phyloP scores from a whole-genome alignment of 1,284 basidiomycete species.

The Rhizoctonia solani region DNA sequence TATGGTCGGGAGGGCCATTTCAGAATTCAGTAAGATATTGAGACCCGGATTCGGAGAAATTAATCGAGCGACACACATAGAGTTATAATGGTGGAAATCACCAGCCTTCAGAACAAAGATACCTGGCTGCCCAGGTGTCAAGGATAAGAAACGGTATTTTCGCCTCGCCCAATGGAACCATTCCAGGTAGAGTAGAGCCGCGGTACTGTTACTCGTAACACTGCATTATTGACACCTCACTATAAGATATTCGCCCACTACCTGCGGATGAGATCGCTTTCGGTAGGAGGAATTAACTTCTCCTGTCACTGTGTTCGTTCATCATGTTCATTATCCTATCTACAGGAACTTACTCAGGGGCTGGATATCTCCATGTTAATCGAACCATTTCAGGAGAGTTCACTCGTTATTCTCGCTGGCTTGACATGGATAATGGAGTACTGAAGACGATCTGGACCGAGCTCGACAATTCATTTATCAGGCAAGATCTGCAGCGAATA shows the following conservation, averaged over 20 bases:
- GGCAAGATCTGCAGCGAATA: slow-evolving; percentile 44
- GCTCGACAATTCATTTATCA: slow-evolving; percentile 29
- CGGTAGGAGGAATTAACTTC: slow-evolving; percentile 50
- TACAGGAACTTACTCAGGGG: slow-evolving; percentile 68
- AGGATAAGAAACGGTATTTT: slow-evolving; percentile 62
- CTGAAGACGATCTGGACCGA: slow-evolving; percentile 64
- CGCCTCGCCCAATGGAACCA: slow-evolving; percentile 59
- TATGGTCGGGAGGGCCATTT: slow-evolving; percentile 77
- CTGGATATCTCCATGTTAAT: slow-evolving; percentile 63
- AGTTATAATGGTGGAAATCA: slow-evolving; percentile 74
- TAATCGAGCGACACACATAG: slow-evolving; percentile 44
- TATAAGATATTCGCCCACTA: slow-evolving; percentile 59
- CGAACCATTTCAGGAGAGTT: slow-evolving; percentile 43
- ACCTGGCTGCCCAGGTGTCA: slow-evolving; percentile 57
- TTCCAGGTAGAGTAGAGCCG: slow-evolving; percentile 53
- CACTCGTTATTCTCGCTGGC: slow-evolving; percentile 63
- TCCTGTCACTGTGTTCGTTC: not conserved
- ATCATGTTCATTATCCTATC: no score
- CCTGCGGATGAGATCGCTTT: slow-evolving; percentile 62
- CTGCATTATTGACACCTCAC: slow-evolving; percentile 53
- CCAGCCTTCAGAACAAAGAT: slow-evolving; percentile 50
- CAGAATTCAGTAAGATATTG: slow-evolving; percentile 60
- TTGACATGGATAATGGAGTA: slow-evolving; percentile 67
- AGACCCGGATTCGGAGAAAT: not conserved
- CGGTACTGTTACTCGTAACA: no score